Evolutionary conservation across 192 early-diverging fungal species (phyloP).

Genomic region (Thamnidium elegans): DNA sequence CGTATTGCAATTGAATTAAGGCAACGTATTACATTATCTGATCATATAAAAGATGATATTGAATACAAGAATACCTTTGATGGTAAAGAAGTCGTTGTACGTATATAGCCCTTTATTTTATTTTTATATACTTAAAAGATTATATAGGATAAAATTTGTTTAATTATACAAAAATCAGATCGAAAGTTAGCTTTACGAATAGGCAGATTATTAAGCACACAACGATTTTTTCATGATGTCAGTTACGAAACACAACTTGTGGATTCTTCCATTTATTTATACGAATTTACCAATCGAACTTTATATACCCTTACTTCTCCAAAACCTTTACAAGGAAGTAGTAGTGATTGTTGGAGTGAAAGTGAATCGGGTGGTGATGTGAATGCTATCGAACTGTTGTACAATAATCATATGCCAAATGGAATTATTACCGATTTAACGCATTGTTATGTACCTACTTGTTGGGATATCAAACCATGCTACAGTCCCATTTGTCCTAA

Average conservation of each 20-base stretch:
- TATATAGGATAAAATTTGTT: conserved; percentile 57
- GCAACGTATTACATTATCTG: conserved; percentile 53
- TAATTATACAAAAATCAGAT: conserved; percentile 79
- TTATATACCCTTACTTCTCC: conserved; percentile 2
- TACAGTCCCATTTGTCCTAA: conserved; percentile 89
- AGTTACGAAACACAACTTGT: conserved; percentile 78
- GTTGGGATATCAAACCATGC: conserved; percentile 72
- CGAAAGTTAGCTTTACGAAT: conserved; percentile 83
- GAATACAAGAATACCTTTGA: conserved; percentile 85
- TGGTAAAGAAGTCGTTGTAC: conserved; percentile 85
- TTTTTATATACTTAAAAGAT: too few relatives aligned
- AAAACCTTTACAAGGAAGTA: not conserved
- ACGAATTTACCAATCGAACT: conserved; percentile 55
- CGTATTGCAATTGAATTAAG: conserved; percentile 68
- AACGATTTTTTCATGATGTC: conserved; percentile 92
- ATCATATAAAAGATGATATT: conserved; percentile 70
- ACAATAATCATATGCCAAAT: conserved; percentile 48
- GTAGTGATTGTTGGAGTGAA: conserved; percentile 8
- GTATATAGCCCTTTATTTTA: too few relatives aligned
- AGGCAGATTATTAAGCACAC: conserved; percentile 85
- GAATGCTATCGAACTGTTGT: conserved; percentile 1
- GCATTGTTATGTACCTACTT: conserved; percentile 93
- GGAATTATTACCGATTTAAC: conserved; percentile 89
- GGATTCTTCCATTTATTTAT: conserved; percentile 78
- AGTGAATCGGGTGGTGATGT: conserved; percentile 7